phyloP scores from a whole-genome alignment of 2,329 filamentous ascomycete species.

The Aspergillus versicolor region DNA sequence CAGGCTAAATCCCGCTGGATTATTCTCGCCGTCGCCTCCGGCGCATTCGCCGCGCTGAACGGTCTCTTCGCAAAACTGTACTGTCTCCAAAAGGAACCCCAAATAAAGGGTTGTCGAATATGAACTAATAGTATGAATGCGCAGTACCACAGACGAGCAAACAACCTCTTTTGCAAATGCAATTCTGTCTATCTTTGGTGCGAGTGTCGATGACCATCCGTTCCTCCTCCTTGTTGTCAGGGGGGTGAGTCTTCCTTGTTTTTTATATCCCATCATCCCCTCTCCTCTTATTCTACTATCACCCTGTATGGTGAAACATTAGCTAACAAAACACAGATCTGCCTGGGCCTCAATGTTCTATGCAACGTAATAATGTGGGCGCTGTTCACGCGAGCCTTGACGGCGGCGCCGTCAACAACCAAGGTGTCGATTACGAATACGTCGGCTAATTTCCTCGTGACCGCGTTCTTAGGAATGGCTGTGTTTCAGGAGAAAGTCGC shows the following conservation, averaged over 20 bases:
- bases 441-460: conserved; percentile 62
- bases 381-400: conserved; percentile 62
- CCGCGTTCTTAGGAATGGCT: conserved; percentile 57
- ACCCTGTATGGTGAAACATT: not conserved
- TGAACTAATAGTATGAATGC: not conserved
- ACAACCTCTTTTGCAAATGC: conserved; percentile 53
- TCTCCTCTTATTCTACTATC: not conserved
- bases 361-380: conserved; percentile 67
- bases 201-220: conserved; percentile 32
- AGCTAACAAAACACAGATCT: conserved; percentile 44
- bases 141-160: conserved; percentile 60
- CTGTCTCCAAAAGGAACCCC: conserved; percentile 11
- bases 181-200: conserved; percentile 47
- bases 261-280: too few relatives aligned
- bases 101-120: not conserved
- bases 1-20: conserved; percentile 44
- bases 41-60: conserved; percentile 63
- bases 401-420: conserved; percentile 59
- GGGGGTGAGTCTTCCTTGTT: conserved; percentile 45
- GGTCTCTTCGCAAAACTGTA: conserved; percentile 68
- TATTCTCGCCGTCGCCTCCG: conserved; percentile 59
- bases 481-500: conserved; percentile 59
- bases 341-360: conserved; percentile 60
- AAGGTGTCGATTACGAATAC: conserved; percentile 66
- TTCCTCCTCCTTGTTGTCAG: conserved; percentile 53